phyloP scores from a whole-genome alignment of 2,329 filamentous ascomycete genomes.

The Calonectria crousiana region DNA sequence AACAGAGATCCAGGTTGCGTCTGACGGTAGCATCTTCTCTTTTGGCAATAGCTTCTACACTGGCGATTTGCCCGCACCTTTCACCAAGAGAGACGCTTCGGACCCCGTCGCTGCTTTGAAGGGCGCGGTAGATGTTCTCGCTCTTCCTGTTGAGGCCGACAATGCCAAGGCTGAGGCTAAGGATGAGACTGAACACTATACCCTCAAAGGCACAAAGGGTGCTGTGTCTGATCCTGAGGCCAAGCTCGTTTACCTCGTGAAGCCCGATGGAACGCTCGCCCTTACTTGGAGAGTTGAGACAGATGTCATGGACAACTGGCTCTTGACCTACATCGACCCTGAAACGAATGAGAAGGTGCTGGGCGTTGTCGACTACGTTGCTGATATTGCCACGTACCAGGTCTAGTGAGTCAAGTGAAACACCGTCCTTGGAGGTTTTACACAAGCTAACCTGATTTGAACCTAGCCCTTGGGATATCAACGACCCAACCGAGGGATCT shows the following conservation, averaged over 20 bases:
- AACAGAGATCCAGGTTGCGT: constrained; percentile 52
- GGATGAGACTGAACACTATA: constrained; percentile 47
- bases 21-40: constrained; percentile 68
- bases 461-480: constrained; percentile 61
- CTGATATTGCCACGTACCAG: constrained; percentile 63
- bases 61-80: constrained; percentile 56
- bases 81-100: constrained; percentile 55
- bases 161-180: constrained; percentile 43
- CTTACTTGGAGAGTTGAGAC: constrained; percentile 71
- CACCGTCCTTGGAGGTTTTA: not conserved
- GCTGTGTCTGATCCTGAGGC: constrained; percentile 65
- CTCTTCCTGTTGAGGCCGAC: constrained; percentile 46
- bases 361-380: constrained; percentile 69
- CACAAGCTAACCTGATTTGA: not conserved
- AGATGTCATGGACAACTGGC: constrained; percentile 67
- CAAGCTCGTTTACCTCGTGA: constrained; percentile 66
- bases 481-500: constrained; percentile 64
- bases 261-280: constrained; percentile 58
- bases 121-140: constrained; percentile 50
- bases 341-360: constrained; percentile 59
- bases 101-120: constrained; percentile 60
- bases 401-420: constrained; percentile 55
- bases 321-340: constrained; percentile 70
- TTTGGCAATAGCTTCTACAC: constrained; percentile 64
- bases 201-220: constrained; percentile 62